Percentiles rank a stretch among this genome's conserved stretches.
These are phyloP conservation scores for Penicillium macrosclerotiorum DNA, from an alignment of 495 filamentous ascomycete genomes.

Conservation along the genomic window DNA sequence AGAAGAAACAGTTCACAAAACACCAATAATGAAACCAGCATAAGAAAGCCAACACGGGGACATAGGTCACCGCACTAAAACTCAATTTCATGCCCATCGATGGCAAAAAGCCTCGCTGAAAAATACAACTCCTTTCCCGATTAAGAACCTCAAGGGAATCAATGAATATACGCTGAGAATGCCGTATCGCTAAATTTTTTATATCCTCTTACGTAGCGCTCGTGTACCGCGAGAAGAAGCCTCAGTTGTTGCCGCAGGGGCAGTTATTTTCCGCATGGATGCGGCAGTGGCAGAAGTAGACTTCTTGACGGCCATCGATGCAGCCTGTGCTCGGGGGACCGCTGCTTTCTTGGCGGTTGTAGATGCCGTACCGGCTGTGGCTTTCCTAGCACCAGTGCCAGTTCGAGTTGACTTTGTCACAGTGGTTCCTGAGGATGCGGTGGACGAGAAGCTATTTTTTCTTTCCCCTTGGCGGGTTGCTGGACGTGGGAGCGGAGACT, in stretches of 20 bases:
- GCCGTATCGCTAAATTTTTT: not conserved
- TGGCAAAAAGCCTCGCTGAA: slow-evolving; percentile 2
- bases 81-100: not conserved
- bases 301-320: slow-evolving; percentile 39
- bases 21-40: slow-evolving; percentile 7
- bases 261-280: slow-evolving; percentile 33
- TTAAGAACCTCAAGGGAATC: not conserved
- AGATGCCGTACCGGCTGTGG: slow-evolving; percentile 46
- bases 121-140: not conserved
- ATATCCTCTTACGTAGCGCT: slow-evolving; percentile 48
- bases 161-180: not conserved
- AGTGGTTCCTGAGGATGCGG: slow-evolving; percentile 52
- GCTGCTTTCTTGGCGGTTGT: slow-evolving; percentile 44
- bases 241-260: slow-evolving; percentile 30
- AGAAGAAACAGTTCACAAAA: not conserved
- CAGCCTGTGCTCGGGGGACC: slow-evolving; percentile 29
- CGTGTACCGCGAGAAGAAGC: slow-evolving; percentile 37
- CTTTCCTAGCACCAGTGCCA: slow-evolving; percentile 46
- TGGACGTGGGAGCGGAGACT: slow-evolving; percentile 36
- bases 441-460: slow-evolving; percentile 44
- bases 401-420: slow-evolving; percentile 56
- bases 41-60: not conserved
- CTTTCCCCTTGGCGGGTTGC: slow-evolving; percentile 46
- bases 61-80: not conserved
- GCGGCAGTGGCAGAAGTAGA: slow-evolving; percentile 26